phyloP scores from a whole-genome alignment of 371 early-diverging fungal species.

The Mucor mucedo region DNA sequence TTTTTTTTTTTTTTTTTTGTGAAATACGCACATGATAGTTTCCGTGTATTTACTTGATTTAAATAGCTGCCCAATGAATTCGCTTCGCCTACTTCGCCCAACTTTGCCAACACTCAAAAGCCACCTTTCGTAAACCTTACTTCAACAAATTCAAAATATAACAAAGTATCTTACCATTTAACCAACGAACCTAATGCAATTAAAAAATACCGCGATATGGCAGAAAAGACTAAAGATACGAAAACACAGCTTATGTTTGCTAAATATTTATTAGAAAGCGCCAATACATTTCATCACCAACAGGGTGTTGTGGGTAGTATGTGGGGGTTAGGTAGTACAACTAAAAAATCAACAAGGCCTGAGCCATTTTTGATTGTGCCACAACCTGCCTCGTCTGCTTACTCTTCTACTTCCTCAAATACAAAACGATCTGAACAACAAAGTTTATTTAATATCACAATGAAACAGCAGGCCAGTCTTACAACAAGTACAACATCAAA shows the following conservation, averaged over 20 bases:
- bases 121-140: background rate
- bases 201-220: constrained; percentile 71
- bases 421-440: background rate
- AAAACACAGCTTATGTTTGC: constrained; percentile 83
- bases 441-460: background rate
- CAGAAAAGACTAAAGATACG: constrained; percentile 77
- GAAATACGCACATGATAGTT: background rate
- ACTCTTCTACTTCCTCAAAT: background rate
- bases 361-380: constrained; percentile 20
- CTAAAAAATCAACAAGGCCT: constrained; percentile 13
- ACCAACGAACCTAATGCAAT: constrained; percentile 61
- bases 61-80: background rate
- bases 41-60: background rate
- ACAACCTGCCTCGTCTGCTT: background rate
- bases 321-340: constrained; percentile 20
- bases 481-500: background rate
- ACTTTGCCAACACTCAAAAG: constrained; percentile 1
- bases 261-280: constrained; percentile 71
- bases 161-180: constrained; percentile 58
- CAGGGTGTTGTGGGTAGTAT: constrained; percentile 19
- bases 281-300: constrained; percentile 12
- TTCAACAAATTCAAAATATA: constrained; percentile 29
- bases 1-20: background rate
- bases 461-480: background rate
- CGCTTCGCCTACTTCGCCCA: constrained; percentile 1